phyloP scores from a whole-genome alignment of 179 eudicot genomes.

The Actinidia chinensis region DNA sequence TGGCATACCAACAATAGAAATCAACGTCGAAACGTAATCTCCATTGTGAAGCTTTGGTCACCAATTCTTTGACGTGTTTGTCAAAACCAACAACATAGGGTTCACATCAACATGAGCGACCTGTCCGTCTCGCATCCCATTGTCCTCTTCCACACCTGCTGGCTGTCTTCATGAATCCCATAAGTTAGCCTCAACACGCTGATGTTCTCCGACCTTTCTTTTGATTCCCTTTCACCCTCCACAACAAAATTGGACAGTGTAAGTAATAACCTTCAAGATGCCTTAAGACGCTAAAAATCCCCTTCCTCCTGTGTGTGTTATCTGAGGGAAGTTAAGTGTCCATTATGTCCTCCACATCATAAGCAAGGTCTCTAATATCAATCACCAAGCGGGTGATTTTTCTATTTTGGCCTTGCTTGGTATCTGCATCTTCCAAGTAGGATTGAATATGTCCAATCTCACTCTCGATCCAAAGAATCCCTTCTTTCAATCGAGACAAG shows the following conservation, averaged over 20 bases:
- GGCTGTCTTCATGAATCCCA: background rate
- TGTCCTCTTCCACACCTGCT: background rate
- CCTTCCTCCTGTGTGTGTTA: background rate
- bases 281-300: background rate
- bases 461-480: constrained; percentile 11
- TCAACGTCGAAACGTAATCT: background rate
- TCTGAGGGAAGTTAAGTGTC: constrained; percentile 9
- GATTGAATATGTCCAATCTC: constrained; percentile 13
- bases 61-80: background rate
- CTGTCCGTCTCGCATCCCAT: constrained; percentile 4
- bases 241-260: too few species aligned
- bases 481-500: constrained; percentile 4
- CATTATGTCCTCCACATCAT: constrained; percentile 20
- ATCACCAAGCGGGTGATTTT: background rate
- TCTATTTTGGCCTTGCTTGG: background rate
- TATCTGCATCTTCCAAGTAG: constrained; percentile 23
- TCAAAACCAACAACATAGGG: constrained; percentile 16
- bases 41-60: background rate
- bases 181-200: constrained; percentile 5
- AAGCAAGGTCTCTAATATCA: constrained; percentile 17
- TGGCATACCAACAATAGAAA: constrained; percentile 18
- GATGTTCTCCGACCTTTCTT: constrained; percentile 17
- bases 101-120: constrained; percentile 11
- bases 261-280: background rate
- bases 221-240: too few species aligned